Evolutionary conservation across 1,139 yeast genomes (phyloP), one percentile per base, ranked within the genome.

Genomic region (Debaryomyces robertsiae): DNA sequence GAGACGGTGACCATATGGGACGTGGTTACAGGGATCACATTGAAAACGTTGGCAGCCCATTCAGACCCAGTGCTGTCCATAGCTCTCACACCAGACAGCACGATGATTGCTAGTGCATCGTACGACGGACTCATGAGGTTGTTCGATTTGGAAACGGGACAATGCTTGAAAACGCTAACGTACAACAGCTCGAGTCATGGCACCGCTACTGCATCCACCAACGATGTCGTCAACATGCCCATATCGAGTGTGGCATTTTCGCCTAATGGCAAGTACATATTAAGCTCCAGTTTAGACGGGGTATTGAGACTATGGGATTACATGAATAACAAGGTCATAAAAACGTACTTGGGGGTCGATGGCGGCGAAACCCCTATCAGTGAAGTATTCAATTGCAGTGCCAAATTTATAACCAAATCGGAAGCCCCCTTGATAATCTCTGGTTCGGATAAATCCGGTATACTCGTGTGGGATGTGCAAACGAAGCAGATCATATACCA

Each of bases 1-100:
- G 98, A 93, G 55, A 90, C 91, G 35, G 84, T 93, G 16, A 78
- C 90, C 36, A 75, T 91, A 3, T 93, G 98, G 98, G 97, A 91
- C 61, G 77, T 85, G 4, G 68, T 77, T 27, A 73, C 82, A 18
- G 94, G 95, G 0, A 74, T 75, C 36, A 78, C 87, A 38, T 65
- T 90, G 51, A 82, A 86, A 54, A 88, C 95, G 0, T 67, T 93
- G 42, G 88, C 96, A 13, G 98, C 98, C 0, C 98, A 93, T 60
- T 81, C 95, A 0, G 98, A 90, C 52, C 95, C 98, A 0, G 86
- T 93, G 1, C 81, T 88, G 35, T 75, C 88, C 0, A 69, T 91
- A 1, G 81, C 87, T 49, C 66, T 93, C 40, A 73, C 81, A 2
- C 84, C 82, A 40, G 98, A 93, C 55, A 87, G 93, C 36, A 77